These are phyloP conservation scores for Acer campestre DNA, from an alignment of 345 rosid genomes.

Conservation along the genomic window DNA sequence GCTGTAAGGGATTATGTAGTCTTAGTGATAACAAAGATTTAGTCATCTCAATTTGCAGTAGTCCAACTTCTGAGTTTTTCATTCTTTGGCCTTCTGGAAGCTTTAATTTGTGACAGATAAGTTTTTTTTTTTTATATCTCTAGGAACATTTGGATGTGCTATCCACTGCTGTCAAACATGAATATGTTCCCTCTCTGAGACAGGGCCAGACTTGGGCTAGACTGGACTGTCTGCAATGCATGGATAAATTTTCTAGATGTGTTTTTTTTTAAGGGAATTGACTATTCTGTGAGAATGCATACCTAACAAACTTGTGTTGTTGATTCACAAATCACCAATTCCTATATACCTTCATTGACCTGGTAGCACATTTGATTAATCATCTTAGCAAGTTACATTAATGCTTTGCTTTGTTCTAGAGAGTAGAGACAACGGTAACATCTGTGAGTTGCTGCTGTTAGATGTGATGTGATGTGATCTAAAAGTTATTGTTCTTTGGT, in stretches of 20 bases:
- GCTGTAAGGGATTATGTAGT: background rate
- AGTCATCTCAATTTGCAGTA: conserved; percentile 8
- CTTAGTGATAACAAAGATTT: conserved; percentile 5
- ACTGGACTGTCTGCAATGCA: background rate
- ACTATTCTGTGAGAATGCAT: background rate
- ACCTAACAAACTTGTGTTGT: background rate
- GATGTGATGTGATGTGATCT: background rate
- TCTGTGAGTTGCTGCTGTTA: background rate
- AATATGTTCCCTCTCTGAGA: no score
- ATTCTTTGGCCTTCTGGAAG: conserved; percentile 7
- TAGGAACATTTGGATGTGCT: background rate
- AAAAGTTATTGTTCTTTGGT: background rate
- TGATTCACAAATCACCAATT: background rate
- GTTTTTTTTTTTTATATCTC: background rate
- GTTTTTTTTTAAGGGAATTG: background rate
- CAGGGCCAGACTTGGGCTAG: background rate
- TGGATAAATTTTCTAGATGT: background rate
- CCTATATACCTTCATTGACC: background rate
- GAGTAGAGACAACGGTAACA: background rate
- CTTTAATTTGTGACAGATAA: background rate
- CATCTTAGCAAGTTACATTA: background rate
- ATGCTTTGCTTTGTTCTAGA: background rate
- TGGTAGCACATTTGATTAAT: background rate
- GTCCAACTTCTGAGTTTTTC: background rate
- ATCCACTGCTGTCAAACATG: background rate